Conservation (phyloP, 148 eudicot species). For the Fagopyrum homotropicum region DNA sequence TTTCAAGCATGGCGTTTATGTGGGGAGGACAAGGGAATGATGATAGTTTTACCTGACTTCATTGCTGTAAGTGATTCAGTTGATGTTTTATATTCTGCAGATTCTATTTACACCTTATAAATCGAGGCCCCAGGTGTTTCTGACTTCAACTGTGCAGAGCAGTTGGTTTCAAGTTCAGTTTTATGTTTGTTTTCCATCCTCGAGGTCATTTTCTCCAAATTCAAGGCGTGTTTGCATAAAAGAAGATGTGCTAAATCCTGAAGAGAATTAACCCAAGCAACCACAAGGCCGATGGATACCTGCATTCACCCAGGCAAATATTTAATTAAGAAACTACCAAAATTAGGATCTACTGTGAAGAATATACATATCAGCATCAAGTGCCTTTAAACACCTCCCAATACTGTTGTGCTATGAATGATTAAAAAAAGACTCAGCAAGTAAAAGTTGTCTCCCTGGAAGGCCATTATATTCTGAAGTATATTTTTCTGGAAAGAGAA, state of each 20-base stretch:
- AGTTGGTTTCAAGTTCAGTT: background rate
- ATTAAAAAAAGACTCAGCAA: background rate
- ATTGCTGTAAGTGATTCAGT: constrained; percentile 71
- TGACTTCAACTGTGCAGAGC: background rate
- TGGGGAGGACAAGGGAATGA: background rate
- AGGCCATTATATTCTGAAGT: background rate
- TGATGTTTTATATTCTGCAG: background rate
- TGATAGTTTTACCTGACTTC: constrained; percentile 69
- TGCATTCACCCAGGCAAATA: constrained; percentile 22
- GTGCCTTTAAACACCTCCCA: background rate
- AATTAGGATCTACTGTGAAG: background rate
- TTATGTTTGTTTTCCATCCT: background rate
- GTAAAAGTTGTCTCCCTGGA: background rate
- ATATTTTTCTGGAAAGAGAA: background rate
- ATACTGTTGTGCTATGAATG: background rate
- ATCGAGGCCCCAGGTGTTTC: background rate
- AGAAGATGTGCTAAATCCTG: background rate
- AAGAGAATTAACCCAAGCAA: constrained; percentile 37
- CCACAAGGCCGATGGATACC: constrained; percentile 91
- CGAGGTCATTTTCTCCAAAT: background rate
- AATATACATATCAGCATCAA: background rate
- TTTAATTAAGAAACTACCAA: background rate
- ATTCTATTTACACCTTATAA: background rate
- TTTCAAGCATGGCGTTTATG: background rate
- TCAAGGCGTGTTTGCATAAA: background rate